phyloP scores from a whole-genome alignment of 2,329 filamentous ascomycete species.

The Colletotrichum musae region DNA sequence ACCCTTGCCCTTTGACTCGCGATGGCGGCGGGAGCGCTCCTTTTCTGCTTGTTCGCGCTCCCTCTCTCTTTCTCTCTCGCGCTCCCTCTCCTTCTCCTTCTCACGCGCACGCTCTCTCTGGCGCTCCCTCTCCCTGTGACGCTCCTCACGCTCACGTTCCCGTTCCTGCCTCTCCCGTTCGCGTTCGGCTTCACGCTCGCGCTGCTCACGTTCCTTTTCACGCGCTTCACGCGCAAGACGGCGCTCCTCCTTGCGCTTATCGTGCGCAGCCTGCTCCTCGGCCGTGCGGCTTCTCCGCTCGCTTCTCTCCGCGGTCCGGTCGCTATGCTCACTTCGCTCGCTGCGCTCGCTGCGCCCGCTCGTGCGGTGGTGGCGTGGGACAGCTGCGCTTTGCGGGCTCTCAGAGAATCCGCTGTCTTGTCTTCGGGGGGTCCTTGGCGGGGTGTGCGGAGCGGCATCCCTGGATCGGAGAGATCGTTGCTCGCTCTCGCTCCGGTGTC shows the following conservation, averaged over 20 bases:
- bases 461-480: slow-evolving; percentile 50
- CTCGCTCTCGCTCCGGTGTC: slow-evolving; percentile 56
- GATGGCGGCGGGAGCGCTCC: slow-evolving; percentile 39
- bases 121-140: slow-evolving; percentile 42
- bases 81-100: slow-evolving; percentile 36
- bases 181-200: slow-evolving; percentile 28
- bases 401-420: slow-evolving; percentile 64
- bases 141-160: slow-evolving; percentile 38
- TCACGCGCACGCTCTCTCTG: slow-evolving; percentile 47
- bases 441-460: slow-evolving; percentile 49
- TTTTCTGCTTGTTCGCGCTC: slow-evolving; percentile 12
- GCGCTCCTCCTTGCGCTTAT: slow-evolving; percentile 64
- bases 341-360: slow-evolving; percentile 49
- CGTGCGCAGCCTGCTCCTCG: slow-evolving; percentile 66
- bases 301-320: slow-evolving; percentile 25
- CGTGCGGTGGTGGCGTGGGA: slow-evolving; percentile 23
- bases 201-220: slow-evolving; percentile 40
- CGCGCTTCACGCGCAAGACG: slow-evolving; percentile 44
- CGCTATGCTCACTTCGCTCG: slow-evolving; percentile 29
- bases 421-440: slow-evolving; percentile 57
- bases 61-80: slow-evolving; percentile 18
- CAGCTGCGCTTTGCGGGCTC: slow-evolving; percentile 45
- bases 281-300: slow-evolving; percentile 51
- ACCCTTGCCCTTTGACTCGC: slow-evolving; percentile 51
- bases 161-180: slow-evolving; percentile 27